Percentiles rank a stretch among this genome's conserved stretches.
Evolutionary conservation across 441 rosid species (phyloP).

Genomic region (Iberis amara): DNA sequence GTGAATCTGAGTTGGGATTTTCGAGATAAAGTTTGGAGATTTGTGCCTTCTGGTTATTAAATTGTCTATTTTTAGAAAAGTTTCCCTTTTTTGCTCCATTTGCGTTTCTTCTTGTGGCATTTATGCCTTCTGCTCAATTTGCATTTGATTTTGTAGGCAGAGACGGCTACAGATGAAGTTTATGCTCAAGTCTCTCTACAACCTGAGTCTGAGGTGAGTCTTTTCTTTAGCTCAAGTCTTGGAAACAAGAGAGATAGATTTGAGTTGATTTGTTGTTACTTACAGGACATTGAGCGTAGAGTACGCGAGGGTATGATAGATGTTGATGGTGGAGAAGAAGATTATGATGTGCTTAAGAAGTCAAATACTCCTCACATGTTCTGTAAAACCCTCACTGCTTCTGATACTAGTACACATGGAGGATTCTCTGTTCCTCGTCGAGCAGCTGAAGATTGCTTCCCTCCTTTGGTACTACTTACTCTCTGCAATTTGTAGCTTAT

Average conservation of each 20-base stretch:
- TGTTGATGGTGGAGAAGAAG: slow-evolving; percentile 55
- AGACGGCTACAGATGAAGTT: slow-evolving; percentile 78
- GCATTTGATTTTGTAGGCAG: no score
- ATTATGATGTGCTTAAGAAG: slow-evolving; percentile 49
- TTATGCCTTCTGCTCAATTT: no score
- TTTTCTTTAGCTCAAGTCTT: no score
- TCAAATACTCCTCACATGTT: slow-evolving; percentile 86
- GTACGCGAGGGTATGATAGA: slow-evolving; percentile 44
- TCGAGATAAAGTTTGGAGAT: no score
- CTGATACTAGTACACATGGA: slow-evolving; percentile 97
- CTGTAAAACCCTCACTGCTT: slow-evolving; percentile 97
- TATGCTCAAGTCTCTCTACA: slow-evolving; percentile 79
- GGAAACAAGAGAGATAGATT: background rate
- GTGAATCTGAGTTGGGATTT: no score
- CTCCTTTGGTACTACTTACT: slow-evolving; percentile 62
- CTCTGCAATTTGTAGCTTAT: background rate
- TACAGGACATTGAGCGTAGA: slow-evolving; percentile 49
- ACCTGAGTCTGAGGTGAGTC: slow-evolving; percentile 76
- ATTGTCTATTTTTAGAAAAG: no score
- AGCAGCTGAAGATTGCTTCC: slow-evolving; percentile 98
- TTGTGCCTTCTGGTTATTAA: no score
- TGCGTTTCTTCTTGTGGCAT: no score
- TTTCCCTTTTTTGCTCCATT: no score
- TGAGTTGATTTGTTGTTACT: background rate
- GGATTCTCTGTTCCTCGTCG: slow-evolving; percentile 97